Conservation (phyloP, 179 eudicot species). For the Silene noctiflora region DNA sequence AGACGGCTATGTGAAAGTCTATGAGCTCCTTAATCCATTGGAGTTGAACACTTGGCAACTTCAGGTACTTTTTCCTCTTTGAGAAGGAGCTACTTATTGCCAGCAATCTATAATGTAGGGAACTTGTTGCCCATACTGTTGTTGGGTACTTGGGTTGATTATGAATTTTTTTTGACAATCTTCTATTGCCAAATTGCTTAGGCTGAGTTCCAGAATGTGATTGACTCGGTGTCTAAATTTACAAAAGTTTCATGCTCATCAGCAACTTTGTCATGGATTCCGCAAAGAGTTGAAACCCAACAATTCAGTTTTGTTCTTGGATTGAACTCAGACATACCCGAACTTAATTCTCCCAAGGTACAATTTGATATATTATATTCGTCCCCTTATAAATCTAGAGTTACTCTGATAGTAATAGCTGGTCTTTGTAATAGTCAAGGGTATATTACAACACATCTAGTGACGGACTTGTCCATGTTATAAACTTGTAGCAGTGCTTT, state of each 20-base stretch:
- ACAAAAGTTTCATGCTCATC: slow-evolving; percentile 62
- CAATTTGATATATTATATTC: neutral
- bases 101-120: neutral
- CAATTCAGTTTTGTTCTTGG: slow-evolving; percentile 85
- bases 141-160: neutral
- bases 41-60: slow-evolving; percentile 88
- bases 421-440: neutral
- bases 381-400: neutral
- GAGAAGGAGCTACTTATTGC: neutral
- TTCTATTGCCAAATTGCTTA: slow-evolving; percentile 26
- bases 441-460: neutral
- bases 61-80: slow-evolving; percentile 52
- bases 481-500: neutral
- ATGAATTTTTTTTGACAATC: slow-evolving; percentile 3
- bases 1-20: slow-evolving; percentile 77
- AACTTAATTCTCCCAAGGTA: slow-evolving; percentile 85
- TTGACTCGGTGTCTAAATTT: slow-evolving; percentile 69
- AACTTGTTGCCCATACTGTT: neutral
- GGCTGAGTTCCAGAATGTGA: slow-evolving; percentile 94
- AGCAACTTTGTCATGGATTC: slow-evolving; percentile 84
- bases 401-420: neutral
- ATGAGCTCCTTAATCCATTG: slow-evolving; percentile 71
- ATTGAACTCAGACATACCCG: slow-evolving; percentile 57
- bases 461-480: slow-evolving; percentile 1
- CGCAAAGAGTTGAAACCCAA: slow-evolving; percentile 62